Base-by-base conservation (phyloP, 2,329 filamentous ascomycete species). In the Fusarium scirpi region DNA sequence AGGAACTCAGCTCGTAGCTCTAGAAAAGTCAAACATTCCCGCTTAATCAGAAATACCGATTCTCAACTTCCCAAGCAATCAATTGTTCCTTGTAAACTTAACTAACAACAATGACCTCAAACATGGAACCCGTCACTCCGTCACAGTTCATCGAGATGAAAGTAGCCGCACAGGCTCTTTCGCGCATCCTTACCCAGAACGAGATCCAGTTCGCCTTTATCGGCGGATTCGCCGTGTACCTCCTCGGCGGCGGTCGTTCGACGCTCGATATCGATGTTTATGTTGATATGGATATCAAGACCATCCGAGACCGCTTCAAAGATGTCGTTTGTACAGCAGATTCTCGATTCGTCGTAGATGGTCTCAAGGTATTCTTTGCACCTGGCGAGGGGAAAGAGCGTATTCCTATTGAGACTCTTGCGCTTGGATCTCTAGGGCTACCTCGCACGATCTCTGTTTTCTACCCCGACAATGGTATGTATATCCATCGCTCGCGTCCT, bases 121-220 rank as follows among this genome's bases (percentile, higher is more conserved):
- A n/a, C 18, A 38, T 38, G 34, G 34, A n/a, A 6, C 2, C 18
- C 3, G 18, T n/a, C 6, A 38, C 34, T 4, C 34, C 18, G 3
- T n/a, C 18, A 1, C 18, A n/a, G 3, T 38, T 38, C 6, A 4
- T 0, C 3, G 34, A 38, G 1, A 38, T 38, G 34, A 38, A 12
- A 7, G 18, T 7, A 12, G 34, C 34, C 34, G 34, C 34, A n/a
- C 10, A 38, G 34, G 34, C 18, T 38, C 34, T 38, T 38, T 38
- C 34, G n/a, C 1, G 0, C 0, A 38, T 38, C 3, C 34, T 38
- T 6, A 11, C 10, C 0, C 10, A n/a, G 1, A 38, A 38, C 2
- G 18, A 12, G 18, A 12, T 38, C 10, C 2, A n/a, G 6, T 38
- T 38, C 7, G 18, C 34, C 0, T n/a, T n/a, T n/a, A 38, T 38